Evolutionary conservation across 2,329 filamentous ascomycete genomes (phyloP).

Genomic region (Hypomyces rosellus): DNA sequence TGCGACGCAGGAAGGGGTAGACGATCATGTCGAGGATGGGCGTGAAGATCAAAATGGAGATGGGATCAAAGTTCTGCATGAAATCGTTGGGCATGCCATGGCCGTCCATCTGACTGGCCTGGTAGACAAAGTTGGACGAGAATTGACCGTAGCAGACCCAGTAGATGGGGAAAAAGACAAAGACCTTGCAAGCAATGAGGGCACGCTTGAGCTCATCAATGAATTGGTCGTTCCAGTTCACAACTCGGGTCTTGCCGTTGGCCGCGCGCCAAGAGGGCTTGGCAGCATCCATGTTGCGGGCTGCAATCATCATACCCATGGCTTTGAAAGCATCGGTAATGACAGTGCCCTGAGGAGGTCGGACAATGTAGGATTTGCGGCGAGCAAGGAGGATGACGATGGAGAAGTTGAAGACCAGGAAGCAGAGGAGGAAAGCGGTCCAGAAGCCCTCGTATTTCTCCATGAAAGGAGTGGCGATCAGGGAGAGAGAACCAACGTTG

Average conservation of each 20-base stretch:
- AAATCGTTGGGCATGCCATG: constrained; percentile 65
- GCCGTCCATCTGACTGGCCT: constrained; percentile 50
- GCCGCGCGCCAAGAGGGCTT: constrained; percentile 60
- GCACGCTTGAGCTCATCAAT: constrained; percentile 65
- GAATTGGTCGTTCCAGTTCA: constrained; percentile 63
- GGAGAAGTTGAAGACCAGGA: constrained; percentile 57
- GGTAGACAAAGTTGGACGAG: constrained; percentile 59
- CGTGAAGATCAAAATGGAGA: constrained; percentile 61
- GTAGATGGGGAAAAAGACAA: constrained; percentile 58
- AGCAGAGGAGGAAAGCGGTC: constrained; percentile 52
- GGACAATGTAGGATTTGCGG: constrained; percentile 43
- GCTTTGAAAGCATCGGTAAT: constrained; percentile 58
- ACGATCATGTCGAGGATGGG: constrained; percentile 55
- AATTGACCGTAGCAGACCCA: constrained; percentile 66
- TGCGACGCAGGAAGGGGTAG: constrained; percentile 54
- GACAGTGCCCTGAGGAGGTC: constrained; percentile 54
- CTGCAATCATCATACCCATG: constrained; percentile 32
- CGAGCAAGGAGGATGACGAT: constrained; percentile 44
- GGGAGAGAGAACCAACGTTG: constrained; percentile 64
- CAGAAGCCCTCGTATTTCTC: constrained; percentile 64
- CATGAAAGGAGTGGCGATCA: constrained; percentile 61
- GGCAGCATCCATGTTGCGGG: constrained; percentile 49
- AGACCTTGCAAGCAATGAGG: constrained; percentile 64
- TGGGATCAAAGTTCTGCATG: constrained; percentile 61
- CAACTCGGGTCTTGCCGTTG: constrained; percentile 34